Conservation (phyloP, 2,329 filamentous ascomycete species). For the Hypomyces rosellus region DNA sequence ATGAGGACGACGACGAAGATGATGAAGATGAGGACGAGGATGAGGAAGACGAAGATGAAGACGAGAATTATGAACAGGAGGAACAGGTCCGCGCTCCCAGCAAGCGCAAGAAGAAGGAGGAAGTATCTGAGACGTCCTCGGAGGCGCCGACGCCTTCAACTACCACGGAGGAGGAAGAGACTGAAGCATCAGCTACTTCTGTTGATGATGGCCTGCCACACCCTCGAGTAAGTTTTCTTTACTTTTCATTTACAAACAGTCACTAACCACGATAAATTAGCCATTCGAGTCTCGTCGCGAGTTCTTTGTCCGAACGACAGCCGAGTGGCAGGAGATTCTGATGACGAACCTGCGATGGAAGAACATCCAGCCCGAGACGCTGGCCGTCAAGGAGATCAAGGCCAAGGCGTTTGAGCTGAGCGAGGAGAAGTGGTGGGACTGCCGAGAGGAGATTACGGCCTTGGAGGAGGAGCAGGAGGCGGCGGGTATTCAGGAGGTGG, state of each 20-base stretch:
- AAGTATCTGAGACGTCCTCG: slow-evolving; percentile 33
- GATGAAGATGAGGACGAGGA: slow-evolving; percentile 56
- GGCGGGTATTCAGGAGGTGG: slow-evolving; percentile 89
- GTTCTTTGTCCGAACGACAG: slow-evolving; percentile 83
- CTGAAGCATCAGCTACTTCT: slow-evolving; percentile 42
- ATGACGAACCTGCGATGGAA: slow-evolving; percentile 68
- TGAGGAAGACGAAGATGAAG: slow-evolving; percentile 47
- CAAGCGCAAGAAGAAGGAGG: slow-evolving; percentile 52
- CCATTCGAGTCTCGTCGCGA: slow-evolving; percentile 88
- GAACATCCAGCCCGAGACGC: slow-evolving; percentile 58
- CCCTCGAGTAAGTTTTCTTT: slow-evolving; percentile 40
- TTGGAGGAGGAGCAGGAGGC: slow-evolving; percentile 96
- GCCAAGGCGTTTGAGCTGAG: slow-evolving; percentile 83
- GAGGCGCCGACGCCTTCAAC: slow-evolving; percentile 24
- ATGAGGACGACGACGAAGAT: slow-evolving; percentile 53
- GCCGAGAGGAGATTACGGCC: slow-evolving; percentile 82
- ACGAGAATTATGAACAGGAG: slow-evolving; percentile 46
- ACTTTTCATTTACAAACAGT: not conserved
- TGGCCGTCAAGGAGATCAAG: slow-evolving; percentile 85
- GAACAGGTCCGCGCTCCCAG: slow-evolving; percentile 43
- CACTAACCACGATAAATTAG: slow-evolving; percentile 31
- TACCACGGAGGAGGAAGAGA: slow-evolving; percentile 38
- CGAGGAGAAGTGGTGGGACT: slow-evolving; percentile 99
- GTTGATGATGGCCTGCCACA: slow-evolving; percentile 73
- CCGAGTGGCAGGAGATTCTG: slow-evolving; percentile 84